Conservation (phyloP, 2,329 filamentous ascomycete genomes). For the Lasiodiplodia citricola region DNA sequence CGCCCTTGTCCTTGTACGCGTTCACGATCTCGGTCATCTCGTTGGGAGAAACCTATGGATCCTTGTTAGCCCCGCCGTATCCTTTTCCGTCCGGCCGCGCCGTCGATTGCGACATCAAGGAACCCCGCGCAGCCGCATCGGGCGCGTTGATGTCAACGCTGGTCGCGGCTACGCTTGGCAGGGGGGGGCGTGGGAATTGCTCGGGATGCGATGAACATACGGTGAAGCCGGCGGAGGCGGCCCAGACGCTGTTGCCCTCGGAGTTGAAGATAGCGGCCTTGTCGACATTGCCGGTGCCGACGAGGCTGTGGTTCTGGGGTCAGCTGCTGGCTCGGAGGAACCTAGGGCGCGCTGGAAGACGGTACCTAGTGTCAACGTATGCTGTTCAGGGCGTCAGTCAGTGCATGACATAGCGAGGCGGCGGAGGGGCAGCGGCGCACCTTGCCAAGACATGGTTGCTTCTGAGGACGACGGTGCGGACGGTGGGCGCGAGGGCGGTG, state of each 20-base stretch:
- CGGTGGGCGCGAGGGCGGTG: conserved; percentile 13
- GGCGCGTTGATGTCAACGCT: neutral
- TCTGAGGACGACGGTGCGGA: conserved; percentile 13
- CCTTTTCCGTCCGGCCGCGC: conserved; percentile 10
- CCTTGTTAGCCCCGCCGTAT: conserved; percentile 24
- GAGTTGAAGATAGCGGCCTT: conserved; percentile 59
- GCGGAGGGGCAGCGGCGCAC: conserved; percentile 36
- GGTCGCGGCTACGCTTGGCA: neutral
- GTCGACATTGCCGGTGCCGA: conserved; percentile 51
- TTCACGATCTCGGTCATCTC: conserved; percentile 62
- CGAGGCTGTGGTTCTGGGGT: conserved; percentile 40
- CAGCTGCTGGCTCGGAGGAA: neutral
- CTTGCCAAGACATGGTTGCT: conserved; percentile 51
- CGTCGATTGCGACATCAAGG: conserved; percentile 10
- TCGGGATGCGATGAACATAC: conserved; percentile 58
- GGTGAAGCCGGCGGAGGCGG: conserved; percentile 81
- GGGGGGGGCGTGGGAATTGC: conserved; percentile 1
- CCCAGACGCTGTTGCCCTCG: conserved; percentile 65
- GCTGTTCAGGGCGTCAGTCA: conserved; percentile 37
- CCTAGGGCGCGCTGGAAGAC: neutral
- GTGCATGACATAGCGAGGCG: conserved; percentile 26
- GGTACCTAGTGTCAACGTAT: conserved; percentile 50
- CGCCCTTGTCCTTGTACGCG: conserved; percentile 59
- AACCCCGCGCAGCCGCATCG: conserved; percentile 1
- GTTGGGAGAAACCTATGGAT: conserved; percentile 53